Base-by-base conservation (phyloP, 2,329 filamentous ascomycete species). In the Apiospora kogelbergensis region DNA sequence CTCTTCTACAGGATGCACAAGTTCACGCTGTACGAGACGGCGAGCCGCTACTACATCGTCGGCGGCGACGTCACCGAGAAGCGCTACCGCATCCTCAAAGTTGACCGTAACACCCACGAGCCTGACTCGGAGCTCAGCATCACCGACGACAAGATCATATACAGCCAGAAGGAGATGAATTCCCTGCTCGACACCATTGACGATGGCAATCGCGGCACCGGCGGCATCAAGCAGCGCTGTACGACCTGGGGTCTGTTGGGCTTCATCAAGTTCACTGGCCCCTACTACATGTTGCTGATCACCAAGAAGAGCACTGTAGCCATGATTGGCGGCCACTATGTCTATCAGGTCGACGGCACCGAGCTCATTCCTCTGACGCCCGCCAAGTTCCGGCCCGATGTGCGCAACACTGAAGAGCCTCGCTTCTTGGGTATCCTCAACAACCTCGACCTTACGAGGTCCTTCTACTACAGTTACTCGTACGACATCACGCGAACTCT, bases 381-480 rank as follows among this genome's bases (percentile, higher is more conserved):
- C 0, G 87, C 91, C 3, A 89, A 91, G 66, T 90, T 90, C 75
- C 93, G 92, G 77, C 85, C 90, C n/a, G 94, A 98, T 72, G 86
- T 91, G 67, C 84, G 85, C 66, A 96, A 97, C 75, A 88, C 93
- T 0, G 95, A 98, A 78, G 96, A 99, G 80, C 90, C 92, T 46
- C 90, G 95, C 37, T 98, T 97, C 76, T 85, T 98, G 42, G 88
- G 89, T 33, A 98, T 98, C 67, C 85, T 99, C 60, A 94, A 93
- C 78, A 97, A 97, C 73, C 85, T 99, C 41, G 96, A 99, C 78
- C 83, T 99, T 70, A 94, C 92, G 0, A 88, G 92, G 68, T 97
- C 93, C 0, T 99, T 99, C 79, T 99, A 99, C 81, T 99, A 98
- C 83, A 98, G 95, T 82, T 98, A 98, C 78, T 97, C 95, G 0